A percentile compares a stretch with the other conserved stretches of the same genome.
These are phyloP conservation scores for Coix lacrymajobi DNA, from an alignment of 176 grass and related monocot species.

Conservation along the genomic window DNA sequence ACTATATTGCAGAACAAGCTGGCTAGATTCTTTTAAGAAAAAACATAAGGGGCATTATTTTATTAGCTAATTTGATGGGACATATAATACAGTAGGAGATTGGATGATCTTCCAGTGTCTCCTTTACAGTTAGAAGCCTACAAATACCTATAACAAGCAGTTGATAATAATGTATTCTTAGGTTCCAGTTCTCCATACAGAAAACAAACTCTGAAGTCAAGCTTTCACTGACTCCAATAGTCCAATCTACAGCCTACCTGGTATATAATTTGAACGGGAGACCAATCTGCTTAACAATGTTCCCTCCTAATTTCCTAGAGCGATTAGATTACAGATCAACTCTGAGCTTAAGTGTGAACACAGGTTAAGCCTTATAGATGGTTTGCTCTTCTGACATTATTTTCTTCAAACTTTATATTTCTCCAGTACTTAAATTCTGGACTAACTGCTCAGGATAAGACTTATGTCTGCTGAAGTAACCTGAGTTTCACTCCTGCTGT, in stretches of 20 bases:
- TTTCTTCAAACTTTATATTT: not conserved
- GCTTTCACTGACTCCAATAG: not conserved
- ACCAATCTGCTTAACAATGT: not conserved
- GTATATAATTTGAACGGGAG: conserved; percentile 1
- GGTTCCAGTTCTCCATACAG: conserved; percentile 3
- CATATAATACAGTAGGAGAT: not conserved
- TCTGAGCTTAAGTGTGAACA: not conserved
- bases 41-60: not conserved
- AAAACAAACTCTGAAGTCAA: conserved; percentile 10
- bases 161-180: not conserved
- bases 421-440: not conserved
- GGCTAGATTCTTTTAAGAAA: not conserved
- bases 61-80: not conserved
- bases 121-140: not conserved
- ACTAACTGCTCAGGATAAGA: not conserved
- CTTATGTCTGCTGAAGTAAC: not conserved
- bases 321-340: not conserved
- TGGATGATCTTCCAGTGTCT: not conserved
- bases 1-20: not conserved
- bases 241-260: not conserved
- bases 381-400: not conserved
- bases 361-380: not conserved
- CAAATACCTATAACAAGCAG: not conserved
- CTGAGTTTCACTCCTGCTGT: not conserved
- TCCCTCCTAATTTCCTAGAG: not conserved